Conservation (phyloP, 2,329 filamentous ascomycete genomes). For the Cladophialophora immunda region DNA sequence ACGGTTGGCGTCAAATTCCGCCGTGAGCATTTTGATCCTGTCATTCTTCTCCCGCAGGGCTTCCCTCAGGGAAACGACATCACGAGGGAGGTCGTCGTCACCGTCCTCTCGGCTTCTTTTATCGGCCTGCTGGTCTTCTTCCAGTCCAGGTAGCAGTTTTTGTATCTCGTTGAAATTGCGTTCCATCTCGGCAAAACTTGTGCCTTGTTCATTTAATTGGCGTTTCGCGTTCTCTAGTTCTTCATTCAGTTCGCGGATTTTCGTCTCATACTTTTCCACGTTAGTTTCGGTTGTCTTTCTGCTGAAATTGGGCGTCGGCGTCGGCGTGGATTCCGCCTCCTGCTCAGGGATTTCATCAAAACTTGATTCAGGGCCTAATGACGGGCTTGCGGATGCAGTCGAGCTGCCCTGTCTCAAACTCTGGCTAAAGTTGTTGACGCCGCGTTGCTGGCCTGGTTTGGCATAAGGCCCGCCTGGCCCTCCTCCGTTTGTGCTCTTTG, state of each 20-base stretch:
- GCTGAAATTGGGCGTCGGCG: slow-evolving; percentile 49
- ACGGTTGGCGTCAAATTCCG: slow-evolving; percentile 92
- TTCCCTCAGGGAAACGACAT: slow-evolving; percentile 78
- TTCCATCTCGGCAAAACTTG: slow-evolving; percentile 88
- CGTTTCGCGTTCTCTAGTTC: slow-evolving; percentile 76
- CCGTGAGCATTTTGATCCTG: slow-evolving; percentile 89
- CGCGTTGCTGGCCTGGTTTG: slow-evolving; percentile 67
- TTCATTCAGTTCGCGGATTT: slow-evolving; percentile 75
- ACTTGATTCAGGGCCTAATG: slow-evolving; percentile 44
- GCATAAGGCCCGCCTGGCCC: slow-evolving; percentile 48
- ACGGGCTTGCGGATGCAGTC: slow-evolving; percentile 31
- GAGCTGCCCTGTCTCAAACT: slow-evolving; percentile 40
- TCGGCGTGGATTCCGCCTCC: slow-evolving; percentile 45
- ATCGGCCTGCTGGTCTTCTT: slow-evolving; percentile 32
- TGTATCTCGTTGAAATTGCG: slow-evolving; percentile 83
- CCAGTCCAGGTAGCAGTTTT: slow-evolving; percentile 66
- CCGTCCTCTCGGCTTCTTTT: slow-evolving; percentile 60
- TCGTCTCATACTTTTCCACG: slow-evolving; percentile 41
- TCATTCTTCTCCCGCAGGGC: slow-evolving; percentile 94
- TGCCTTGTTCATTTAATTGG: slow-evolving; percentile 89
- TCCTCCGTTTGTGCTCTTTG: slow-evolving; percentile 63
- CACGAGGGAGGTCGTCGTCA: slow-evolving; percentile 57
- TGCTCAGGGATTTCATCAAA: slow-evolving; percentile 63
- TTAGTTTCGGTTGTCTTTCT: slow-evolving; percentile 35
- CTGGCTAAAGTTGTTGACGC: slow-evolving; percentile 47